Evolutionary conservation across 805 yeast species (phyloP), one percentile per base, ranked within the genome.

Genomic region (Debaryomyces castellii): DNA sequence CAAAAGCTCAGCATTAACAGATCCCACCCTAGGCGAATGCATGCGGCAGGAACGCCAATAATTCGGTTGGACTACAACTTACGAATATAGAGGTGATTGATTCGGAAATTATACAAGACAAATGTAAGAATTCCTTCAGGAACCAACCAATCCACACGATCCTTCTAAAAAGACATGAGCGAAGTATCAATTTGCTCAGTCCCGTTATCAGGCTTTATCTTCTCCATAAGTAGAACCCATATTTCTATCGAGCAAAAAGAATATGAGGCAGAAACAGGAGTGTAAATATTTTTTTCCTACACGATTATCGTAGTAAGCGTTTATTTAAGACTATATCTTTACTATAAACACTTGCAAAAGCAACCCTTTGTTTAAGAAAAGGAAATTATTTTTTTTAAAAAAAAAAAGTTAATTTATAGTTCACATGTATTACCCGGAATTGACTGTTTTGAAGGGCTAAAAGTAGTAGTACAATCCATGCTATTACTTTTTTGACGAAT

Each of bases 181-280:
- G 70, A 61, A 67, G 82, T 78, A 78, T 78, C 83, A 78, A 74
- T 69, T 44, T 57, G 55, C 67, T 59, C 50, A 53, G 48, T 41
- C 45, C 53, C 67, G 54, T 65, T 58, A 50, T 48, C 56, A 59
- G 70, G 84, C 85, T 79, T 77, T 51, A 40, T 81, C 77, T 81
- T 70, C 85, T 80, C 85, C 85, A 63, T 71, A 63, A 73, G 53
- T 58, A 80, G 83, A 72, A 80, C 83, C 84, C 83, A 71, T 57
- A 50, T 66, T 64, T 73, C 82, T 66, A 78, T 68, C 58, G 76
- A 52, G 53, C 66, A 45, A 55, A 60, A 61, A 69, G 67, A 76
- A 71, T 53, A 58, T 70, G 83, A 71, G 83, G 83, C 85, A 80
- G 85, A 80, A 80, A 69, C 67, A 74, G 84, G 85, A 80, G 84